Base-by-base conservation (phyloP, 371 early-diverging fungal species). In the Mucor saturninus region DNA sequence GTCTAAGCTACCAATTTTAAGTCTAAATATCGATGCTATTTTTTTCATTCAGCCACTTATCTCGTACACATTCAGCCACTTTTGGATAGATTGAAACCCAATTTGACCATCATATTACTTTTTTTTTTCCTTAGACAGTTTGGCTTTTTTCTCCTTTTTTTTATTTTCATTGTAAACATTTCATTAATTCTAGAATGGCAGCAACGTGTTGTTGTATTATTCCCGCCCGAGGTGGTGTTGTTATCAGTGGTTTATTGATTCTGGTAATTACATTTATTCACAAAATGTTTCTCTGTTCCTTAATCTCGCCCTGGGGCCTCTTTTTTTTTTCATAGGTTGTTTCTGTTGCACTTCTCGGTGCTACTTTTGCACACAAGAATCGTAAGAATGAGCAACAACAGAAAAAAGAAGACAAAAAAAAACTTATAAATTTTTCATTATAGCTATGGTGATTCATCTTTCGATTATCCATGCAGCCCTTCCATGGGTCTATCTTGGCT, bases 351-450 rank as follows among this genome's bases (percentile, higher is more conserved):
- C 58, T 80, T 37, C 55, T 80, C 28, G 74, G 54, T 5, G 68
- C 74, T 14, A 80, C 81, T 32, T 76, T 80, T 58, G 62, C 76
- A 59, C 73, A 80, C 51, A 75, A 71, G 56, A 80, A 80, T 43
- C 81, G 81, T 77, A 77, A 75, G 74, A 14, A 56, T 26, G 21
- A 21, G 21, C n/a, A 35, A 15, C 11, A 8, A 21, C 5, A 32
- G 13, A 42, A 4, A 29, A 39, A 52, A n/a, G 31, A 29, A 14
- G 30, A 29, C 7, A 14, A 11, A 15, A 26, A 2, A 32, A 45
- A 15, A n/a, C 15, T 32, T 2, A 50, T 10, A 2, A 5, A 38
- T 48, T 30, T 21, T 32, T 32, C 8, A 9, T 39, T 30, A 9
- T 56, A 48, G 50, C 48, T 29, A 59, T 62, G 62, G 45, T 62